phyloP scores from a whole-genome alignment of 768 basidiomycete species.

The Psilocybe azurescens region DNA sequence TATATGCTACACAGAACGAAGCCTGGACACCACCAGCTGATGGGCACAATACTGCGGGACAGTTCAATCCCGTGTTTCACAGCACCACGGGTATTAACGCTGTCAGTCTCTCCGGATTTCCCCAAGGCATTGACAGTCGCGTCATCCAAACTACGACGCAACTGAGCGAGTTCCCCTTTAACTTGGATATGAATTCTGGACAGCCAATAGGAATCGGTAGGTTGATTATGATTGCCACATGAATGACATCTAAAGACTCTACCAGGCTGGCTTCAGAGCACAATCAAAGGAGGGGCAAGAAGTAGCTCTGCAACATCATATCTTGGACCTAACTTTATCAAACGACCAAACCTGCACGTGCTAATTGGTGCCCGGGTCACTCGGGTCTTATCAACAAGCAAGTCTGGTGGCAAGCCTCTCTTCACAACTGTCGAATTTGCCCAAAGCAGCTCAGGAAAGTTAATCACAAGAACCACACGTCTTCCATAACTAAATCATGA shows the following conservation, averaged over 20 bases:
- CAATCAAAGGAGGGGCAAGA: constrained; percentile 18
- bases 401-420: neutral
- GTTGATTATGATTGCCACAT: neutral
- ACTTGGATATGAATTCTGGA: constrained; percentile 25
- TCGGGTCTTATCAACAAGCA: constrained; percentile 8
- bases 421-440: constrained; percentile 19
- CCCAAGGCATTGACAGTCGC: constrained; percentile 23
- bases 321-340: constrained; percentile 14
- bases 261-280: constrained; percentile 19
- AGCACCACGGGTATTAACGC: constrained; percentile 24
- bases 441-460: constrained; percentile 4
- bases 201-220: constrained; percentile 22
- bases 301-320: constrained; percentile 24
- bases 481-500: neutral
- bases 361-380: constrained; percentile 22
- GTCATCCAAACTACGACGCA: constrained; percentile 32
- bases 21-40: constrained; percentile 18
- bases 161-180: constrained; percentile 40
- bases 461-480: neutral
- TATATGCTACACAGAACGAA: neutral
- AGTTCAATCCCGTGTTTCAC: constrained; percentile 36
- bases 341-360: constrained; percentile 23
- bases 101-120: constrained; percentile 28
- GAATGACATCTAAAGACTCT: neutral
- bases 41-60: constrained; percentile 27